Evolutionary conservation across 139 green algal species (phyloP), one percentile per base, ranked within the genome.

Genomic region (Zygnema cylindricum): DNA sequence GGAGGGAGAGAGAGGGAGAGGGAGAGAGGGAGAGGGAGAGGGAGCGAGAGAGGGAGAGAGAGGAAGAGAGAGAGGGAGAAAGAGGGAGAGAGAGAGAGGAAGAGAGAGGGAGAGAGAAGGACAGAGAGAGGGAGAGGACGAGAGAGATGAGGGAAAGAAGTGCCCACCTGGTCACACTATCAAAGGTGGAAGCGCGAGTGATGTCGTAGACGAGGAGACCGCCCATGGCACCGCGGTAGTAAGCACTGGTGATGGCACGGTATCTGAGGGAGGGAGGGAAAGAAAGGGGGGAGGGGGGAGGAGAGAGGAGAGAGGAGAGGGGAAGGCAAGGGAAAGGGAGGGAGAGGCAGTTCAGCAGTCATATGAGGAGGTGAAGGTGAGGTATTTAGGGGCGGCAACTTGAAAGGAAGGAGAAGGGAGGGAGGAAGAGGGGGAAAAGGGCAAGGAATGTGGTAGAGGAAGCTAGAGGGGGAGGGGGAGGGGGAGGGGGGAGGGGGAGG

Each of bases 401-500:
- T 73, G 57, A 73, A 73, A 30, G 57, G 57, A 73, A 73, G 57
- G 57, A 73, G 57, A 73, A 73, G 30, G 57, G 57, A 30, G n/a
- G n/a, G n/a, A n/a, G n/a, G n/a, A n/a, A n/a, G n/a, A n/a, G n/a
- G n/a, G n/a, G n/a, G n/a, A n/a, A n/a, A n/a, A n/a, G n/a, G n/a
- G n/a, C n/a, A n/a, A n/a, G n/a, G n/a, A n/a, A n/a, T n/a, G n/a
- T n/a, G n/a, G n/a, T n/a, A n/a, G n/a, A n/a, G n/a, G n/a, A n/a
- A n/a, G n/a, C n/a, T n/a, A n/a, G n/a, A n/a, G n/a, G n/a, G n/a
- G n/a, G n/a, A n/a, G n/a, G n/a, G n/a, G n/a, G n/a, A n/a, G n/a
- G n/a, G n/a, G n/a, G 57, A 30, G 30, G 57, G 30, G 57, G 57
- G 30, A 30, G 30, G 57, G 57, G 57, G 30, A 73, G 30, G 57